Evolutionary conservation across 345 rosid species (phyloP).

Genomic region (Microthlaspi erraticum): DNA sequence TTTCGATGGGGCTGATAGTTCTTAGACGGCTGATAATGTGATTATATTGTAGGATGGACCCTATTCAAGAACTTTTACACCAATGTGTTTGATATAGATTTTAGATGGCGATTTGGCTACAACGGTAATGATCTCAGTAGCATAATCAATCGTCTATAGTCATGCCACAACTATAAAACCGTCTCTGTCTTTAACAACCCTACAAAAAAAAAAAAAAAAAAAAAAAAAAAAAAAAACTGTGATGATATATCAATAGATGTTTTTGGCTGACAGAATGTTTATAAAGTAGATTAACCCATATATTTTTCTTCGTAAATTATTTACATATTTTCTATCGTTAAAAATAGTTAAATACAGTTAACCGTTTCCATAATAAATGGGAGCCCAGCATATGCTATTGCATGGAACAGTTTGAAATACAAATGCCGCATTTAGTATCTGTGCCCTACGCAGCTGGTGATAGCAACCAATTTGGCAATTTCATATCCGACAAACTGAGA

Average conservation of each 20-base stretch:
- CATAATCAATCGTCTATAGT: background rate
- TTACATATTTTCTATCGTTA: background rate
- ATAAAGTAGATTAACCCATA: background rate
- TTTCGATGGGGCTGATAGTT: background rate
- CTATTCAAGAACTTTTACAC: background rate
- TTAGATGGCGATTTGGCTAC: background rate
- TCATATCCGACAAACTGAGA: slow-evolving; percentile 25
- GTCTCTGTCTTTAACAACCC: too few relatives aligned
- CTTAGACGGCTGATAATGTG: background rate
- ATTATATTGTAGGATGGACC: background rate
- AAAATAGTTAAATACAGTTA: too few relatives aligned
- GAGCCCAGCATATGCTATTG: slow-evolving; percentile 30
- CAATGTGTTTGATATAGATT: background rate
- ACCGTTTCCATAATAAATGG: slow-evolving; percentile 10
- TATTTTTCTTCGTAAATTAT: background rate
- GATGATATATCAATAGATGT: background rate
- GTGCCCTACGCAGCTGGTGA: slow-evolving; percentile 35
- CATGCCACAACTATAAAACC: slow-evolving; percentile 2
- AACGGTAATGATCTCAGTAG: background rate
- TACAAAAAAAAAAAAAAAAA: too few relatives aligned
- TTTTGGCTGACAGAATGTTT: background rate
- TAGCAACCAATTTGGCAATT: slow-evolving; percentile 29
- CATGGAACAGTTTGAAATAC: slow-evolving; percentile 5
- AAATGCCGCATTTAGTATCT: slow-evolving; percentile 11
- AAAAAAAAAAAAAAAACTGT: too few relatives aligned